phyloP scores from a whole-genome alignment of 2,329 filamentous ascomycete genomes.

The Ascochyta koolunga region DNA sequence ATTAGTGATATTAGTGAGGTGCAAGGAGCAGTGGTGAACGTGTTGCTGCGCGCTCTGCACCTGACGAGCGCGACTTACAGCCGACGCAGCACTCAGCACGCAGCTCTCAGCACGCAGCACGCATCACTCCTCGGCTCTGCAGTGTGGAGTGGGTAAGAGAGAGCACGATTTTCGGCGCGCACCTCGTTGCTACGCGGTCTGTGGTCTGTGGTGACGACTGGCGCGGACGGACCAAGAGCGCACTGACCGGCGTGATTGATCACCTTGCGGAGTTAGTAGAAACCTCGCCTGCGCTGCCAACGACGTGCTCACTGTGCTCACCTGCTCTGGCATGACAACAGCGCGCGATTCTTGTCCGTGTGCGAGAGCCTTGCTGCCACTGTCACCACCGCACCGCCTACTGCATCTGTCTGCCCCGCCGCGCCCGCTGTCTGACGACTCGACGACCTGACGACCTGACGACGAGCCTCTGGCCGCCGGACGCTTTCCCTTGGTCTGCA shows the following conservation, averaged over 20 bases:
- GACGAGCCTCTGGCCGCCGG: slow-evolving; percentile 8
- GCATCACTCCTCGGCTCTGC: neutral
- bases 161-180: slow-evolving; percentile 9
- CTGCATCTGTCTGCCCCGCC: slow-evolving; percentile 16
- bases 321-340: slow-evolving; percentile 7
- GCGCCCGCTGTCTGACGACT: slow-evolving; percentile 32
- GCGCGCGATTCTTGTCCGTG: slow-evolving; percentile 2
- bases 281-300: slow-evolving; percentile 26
- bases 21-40: neutral
- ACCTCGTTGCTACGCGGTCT: neutral
- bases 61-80: too few relatives aligned
- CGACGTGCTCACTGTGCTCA: slow-evolving; percentile 3
- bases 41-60: neutral
- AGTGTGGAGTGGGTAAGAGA: neutral
- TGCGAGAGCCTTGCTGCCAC: slow-evolving; percentile 28
- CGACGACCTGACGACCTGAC: too few relatives aligned
- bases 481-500: slow-evolving; percentile 24
- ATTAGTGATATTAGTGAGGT: slow-evolving; percentile 7
- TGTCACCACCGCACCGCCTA: neutral
- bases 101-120: too few relatives aligned
- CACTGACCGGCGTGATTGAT: slow-evolving; percentile 9
- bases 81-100: too few relatives aligned
- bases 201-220: neutral
- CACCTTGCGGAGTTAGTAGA: slow-evolving; percentile 12
- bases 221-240: slow-evolving; percentile 8